Base-by-base conservation (phyloP, 192 early-diverging fungal genomes). In the Backusella circina region DNA sequence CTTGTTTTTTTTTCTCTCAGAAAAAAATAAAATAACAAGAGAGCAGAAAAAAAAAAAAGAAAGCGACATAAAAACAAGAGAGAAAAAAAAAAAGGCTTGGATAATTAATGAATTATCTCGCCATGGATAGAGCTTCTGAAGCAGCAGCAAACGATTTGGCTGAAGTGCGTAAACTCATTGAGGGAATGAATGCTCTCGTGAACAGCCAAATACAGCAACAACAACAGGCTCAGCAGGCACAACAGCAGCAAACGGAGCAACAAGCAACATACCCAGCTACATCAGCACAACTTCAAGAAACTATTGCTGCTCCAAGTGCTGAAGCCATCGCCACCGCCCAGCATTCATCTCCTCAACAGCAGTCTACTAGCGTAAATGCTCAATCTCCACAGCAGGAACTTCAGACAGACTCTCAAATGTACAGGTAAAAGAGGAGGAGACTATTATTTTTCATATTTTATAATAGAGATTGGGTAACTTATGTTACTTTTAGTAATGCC, bases 121-220 rank as follows among this genome's bases (percentile, higher is more conserved):
- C 33, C 15, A 65, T 71, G 76, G 76, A 73, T 37, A 65, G 70
- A 72, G 74, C 66, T 44, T 66, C 74, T 36, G 71, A 77, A 37
- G 57, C 69, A 26, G 75, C 77, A 41, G 81, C 74, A 0, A 75
- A 79, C 38, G 80, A 82, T 37, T 72, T 82, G 67, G 80, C 80
- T 51, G 76, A 82, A 66, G 80, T 82, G 6, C 50, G 80, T 69
- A 82, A 82, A 39, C 77, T 82, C 3, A 82, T 82, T 5, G 80
- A 82, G 23, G 76, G 76, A 15, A 82, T 82, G 76, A 81, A 77
- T 61, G 72, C 73, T 18, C 71, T 82, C 9, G 76, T 82, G 28
- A 77, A 77, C 41, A 77, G 67, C 33, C 75, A 74, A 57, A 37
- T 54, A 13, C 41, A n/a, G n/a, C n/a, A 47, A 32, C 75, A 72